Base-by-base conservation (phyloP, 2,329 filamentous ascomycete genomes). In the Xylariaceae sp. region DNA sequence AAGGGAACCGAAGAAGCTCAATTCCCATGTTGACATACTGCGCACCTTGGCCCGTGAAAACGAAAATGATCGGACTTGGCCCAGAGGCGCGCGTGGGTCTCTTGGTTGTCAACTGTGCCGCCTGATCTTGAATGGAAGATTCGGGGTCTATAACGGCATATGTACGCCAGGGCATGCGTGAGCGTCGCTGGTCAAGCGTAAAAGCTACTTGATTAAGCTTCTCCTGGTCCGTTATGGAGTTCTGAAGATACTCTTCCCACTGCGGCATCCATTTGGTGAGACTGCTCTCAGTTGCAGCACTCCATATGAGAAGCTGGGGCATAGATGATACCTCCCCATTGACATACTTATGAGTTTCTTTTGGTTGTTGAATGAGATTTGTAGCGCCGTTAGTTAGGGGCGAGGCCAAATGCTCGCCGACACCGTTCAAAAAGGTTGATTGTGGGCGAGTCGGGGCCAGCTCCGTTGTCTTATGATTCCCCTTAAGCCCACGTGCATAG, bases 201-300 rank as follows among this genome's bases (percentile, higher is more conserved):
- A 47, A 12, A 61, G 44, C 64, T 63, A 69, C 5, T 59, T 49
- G 60, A 66, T 61, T 18, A 54, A 55, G 36, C 58, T 68, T 38
- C 66, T 55, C 11, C 64, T 57, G 11, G 18, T 13, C 2, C 22
- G 9, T 6, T 14, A 16, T 17, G 2, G 17, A 43, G 19, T 16
- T 17, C 5, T 14, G 4, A 28, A 13, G 5, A 31, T 33, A 45
- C 14, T 14, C 14, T 34, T 28, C 5, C 3, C 13, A 31, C 2
- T 10, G 16, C 34, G 3, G 39, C 19, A 13, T 13, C 33, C 14
- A 45, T 45, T 51, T 5, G 51, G 45, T 53, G 17, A 65, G 51
- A 6, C 62, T 64, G n/a, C 61, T 63, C 54, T 66, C 60, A 31
- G 68, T 64, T 2, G 59, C 52, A 5, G 65, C 65, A n/a, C 60